Percentiles rank a stretch among this genome's conserved stretches.
phyloP scores from a whole-genome alignment of 176 grass and related monocot species.

The Musa troglodytarum region DNA sequence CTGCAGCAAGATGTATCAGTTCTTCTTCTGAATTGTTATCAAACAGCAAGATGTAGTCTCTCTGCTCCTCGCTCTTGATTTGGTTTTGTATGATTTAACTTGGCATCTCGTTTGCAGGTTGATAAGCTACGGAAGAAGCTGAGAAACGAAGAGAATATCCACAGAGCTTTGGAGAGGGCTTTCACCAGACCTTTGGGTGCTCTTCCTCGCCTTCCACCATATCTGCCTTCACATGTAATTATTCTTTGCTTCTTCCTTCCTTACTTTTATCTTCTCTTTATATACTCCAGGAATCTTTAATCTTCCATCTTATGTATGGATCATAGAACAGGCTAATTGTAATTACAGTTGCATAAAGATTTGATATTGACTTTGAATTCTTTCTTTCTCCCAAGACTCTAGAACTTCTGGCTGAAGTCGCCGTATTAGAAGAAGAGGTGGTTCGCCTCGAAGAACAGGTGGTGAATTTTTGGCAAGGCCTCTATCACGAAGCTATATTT shows the following conservation, averaged over 20 bases:
- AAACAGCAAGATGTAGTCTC: background rate
- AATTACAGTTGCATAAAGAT: constrained; percentile 1
- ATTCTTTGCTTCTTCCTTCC: background rate
- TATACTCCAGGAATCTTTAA: background rate
- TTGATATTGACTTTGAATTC: constrained; percentile 21
- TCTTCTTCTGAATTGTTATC: background rate
- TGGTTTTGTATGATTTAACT: background rate
- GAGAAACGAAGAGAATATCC: constrained; percentile 92
- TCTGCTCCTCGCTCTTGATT: background rate
- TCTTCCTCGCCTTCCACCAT: constrained; percentile 91
- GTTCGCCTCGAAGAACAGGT: constrained; percentile 93
- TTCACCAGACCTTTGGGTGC: constrained; percentile 92
- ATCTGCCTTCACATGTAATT: constrained; percentile 74
- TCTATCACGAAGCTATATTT: constrained; percentile 88
- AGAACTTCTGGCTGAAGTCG: constrained; percentile 88
- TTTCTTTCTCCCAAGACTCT: constrained; percentile 51
- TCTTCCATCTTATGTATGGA: background rate
- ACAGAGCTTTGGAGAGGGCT: constrained; percentile 87
- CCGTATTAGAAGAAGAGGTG: constrained; percentile 92
- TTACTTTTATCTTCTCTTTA: background rate
- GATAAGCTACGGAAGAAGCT: constrained; percentile 97
- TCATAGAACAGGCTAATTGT: background rate
- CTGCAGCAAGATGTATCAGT: constrained; percentile 80
- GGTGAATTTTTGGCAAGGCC: constrained; percentile 88
- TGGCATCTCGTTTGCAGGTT: constrained; percentile 43